Base-by-base conservation (phyloP, 2,329 filamentous ascomycete species). In the Fusarium scirpi region DNA sequence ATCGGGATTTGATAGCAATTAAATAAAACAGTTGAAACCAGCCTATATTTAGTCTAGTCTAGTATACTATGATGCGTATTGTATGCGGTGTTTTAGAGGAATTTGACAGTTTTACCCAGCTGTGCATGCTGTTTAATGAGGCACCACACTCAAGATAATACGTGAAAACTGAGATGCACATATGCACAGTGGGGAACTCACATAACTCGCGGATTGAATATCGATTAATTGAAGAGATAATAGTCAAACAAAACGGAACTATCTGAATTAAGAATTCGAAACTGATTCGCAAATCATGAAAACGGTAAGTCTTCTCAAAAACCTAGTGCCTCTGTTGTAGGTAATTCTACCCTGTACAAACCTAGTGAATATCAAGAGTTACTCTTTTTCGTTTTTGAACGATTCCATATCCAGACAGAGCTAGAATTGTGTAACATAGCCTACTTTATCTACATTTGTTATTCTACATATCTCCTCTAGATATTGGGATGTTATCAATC, bases 361-460 rank as follows among this genome's bases (percentile, higher is more conserved):
- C 16, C 5, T 22, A 10, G 20, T 25, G 24, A 25, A n/a, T n/a
- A 3, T 32, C 13, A 30, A 30, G 8, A 9, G 9, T 16, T 9
- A n/a, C 9, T 47, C 46, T 48, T 20, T 16, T 11, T n/a, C 6
- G 34, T 7, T n/a, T n/a, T 4, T 6, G 18, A 38, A 11, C 34
- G 10, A n/a, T 38, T 7, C 3, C 3, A 11, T n/a, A 7, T n/a
- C 34, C 3, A 12, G 8, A 29, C 6, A 16, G 3, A 8, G 3
- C 15, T 48, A 4, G 13, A 32, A 3, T 6, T 5, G 8, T 16
- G 11, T 4, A 20, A 6, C 10, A 25, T 8, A 15, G 6, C 16
- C 12, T n/a, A 18, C 16, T 18, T 38, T 12, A n/a, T 38, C 16
- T 51, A 44, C 15, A 15, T 3, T 38, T 16, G 16, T n/a, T 16